Evolutionary conservation across 306 rosid species (phyloP).

Genomic region (Trifolium pratense): DNA sequence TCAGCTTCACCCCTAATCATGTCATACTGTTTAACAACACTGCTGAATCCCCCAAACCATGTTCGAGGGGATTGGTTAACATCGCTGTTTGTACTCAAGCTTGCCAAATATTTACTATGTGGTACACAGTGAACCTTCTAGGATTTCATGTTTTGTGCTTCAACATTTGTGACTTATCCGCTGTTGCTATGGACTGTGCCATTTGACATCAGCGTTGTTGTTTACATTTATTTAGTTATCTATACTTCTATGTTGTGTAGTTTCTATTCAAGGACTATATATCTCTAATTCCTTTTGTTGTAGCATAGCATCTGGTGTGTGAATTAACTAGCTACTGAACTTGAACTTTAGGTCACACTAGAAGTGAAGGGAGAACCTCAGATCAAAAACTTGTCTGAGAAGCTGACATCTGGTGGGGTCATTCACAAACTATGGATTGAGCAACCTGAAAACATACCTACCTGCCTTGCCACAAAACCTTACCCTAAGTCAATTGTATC

Average conservation of each 20-base stretch:
- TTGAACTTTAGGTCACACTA: conserved; percentile 65
- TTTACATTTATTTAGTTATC: neutral
- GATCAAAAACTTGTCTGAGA: conserved; percentile 67
- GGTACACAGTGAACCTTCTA: neutral
- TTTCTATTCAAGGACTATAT: conserved; percentile 4
- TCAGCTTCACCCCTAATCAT: neutral
- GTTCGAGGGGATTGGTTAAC: neutral
- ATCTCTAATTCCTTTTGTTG: neutral
- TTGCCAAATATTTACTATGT: conserved; percentile 8
- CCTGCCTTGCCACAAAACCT: conserved; percentile 88
- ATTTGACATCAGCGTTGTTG: neutral
- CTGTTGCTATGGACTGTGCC: conserved; percentile 2
- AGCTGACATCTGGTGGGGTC: conserved; percentile 67
- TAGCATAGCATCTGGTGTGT: conserved; percentile 12
- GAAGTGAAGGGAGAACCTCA: conserved; percentile 87
- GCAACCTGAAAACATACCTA: conserved; percentile 80
- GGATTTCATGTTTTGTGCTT: neutral
- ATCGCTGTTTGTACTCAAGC: neutral
- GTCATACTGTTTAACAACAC: neutral
- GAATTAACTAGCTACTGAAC: conserved; percentile 8
- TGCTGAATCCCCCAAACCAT: neutral
- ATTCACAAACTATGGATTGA: conserved; percentile 82
- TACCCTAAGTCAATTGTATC: conserved; percentile 73
- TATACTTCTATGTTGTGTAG: too few relatives aligned
- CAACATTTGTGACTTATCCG: neutral